Evolutionary conservation across 2,329 filamentous ascomycete species (phyloP).

Genomic region (Calonectria pseudoturangicola): DNA sequence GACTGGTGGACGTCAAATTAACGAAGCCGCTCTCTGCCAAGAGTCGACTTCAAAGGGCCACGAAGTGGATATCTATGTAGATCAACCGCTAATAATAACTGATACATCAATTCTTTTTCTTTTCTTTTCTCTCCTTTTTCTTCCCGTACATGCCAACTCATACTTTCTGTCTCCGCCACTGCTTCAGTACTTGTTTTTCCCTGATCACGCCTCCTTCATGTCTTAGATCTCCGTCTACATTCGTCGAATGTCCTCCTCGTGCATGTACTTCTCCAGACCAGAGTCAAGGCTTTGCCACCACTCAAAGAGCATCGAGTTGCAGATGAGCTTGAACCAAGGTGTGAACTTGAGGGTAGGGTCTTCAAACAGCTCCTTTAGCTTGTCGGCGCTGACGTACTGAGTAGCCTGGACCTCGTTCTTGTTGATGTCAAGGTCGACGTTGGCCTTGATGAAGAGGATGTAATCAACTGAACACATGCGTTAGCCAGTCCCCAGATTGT

Average conservation of each 20-base stretch:
- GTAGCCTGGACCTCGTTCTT: conserved; percentile 92
- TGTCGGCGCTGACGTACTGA: conserved; percentile 87
- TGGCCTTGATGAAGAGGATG: conserved; percentile 97
- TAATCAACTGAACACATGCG: conserved; percentile 84
- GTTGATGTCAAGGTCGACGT: conserved; percentile 89
- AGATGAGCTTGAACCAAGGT: conserved; percentile 99
- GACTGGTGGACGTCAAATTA: conserved; percentile 48
- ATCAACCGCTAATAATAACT: conserved; percentile 46
- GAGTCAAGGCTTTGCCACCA: conserved; percentile 94
- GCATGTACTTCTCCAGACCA: conserved; percentile 88
- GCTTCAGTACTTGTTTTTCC: conserved; percentile 27
- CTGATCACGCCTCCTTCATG: conserved; percentile 13
- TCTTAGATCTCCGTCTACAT: conserved; percentile 66
- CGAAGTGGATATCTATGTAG: conserved; percentile 56
- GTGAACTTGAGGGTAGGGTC: conserved; percentile 90
- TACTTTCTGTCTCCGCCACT: conserved; percentile 27
- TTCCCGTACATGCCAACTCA: conserved; percentile 27
- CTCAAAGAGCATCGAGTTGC: conserved; percentile 96
- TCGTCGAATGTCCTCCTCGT: conserved; percentile 90
- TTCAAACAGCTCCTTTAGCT: conserved; percentile 89
- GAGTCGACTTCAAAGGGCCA: conserved; percentile 29
- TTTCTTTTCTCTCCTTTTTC: conserved; percentile 37
- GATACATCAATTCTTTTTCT: conserved; percentile 40
- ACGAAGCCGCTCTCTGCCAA: conserved; percentile 41
- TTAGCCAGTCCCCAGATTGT: conserved; percentile 34